These are phyloP conservation scores for Ascochyta pisi DNA, from an alignment of 2,329 filamentous ascomycete genomes.

Conservation along the genomic window DNA sequence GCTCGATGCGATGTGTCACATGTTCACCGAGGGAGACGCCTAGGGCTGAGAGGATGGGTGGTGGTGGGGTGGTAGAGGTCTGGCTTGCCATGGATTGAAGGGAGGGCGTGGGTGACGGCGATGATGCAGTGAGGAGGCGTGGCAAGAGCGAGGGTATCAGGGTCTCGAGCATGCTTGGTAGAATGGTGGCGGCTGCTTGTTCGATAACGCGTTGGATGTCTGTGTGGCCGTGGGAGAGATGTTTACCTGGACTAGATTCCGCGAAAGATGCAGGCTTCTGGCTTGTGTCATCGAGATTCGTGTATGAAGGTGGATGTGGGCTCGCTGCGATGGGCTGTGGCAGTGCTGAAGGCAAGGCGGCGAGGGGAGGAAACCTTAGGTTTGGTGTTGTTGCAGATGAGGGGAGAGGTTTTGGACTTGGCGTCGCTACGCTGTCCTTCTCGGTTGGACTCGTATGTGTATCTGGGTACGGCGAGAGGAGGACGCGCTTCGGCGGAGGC, in stretches of 20 bases:
- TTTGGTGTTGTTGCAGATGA: background rate
- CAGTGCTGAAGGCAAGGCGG: background rate
- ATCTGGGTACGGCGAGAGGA: slow-evolving; percentile 1
- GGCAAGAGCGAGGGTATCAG: no score
- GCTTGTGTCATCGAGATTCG: background rate
- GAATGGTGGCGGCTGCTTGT: no score
- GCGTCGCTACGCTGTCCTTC: slow-evolving; percentile 13
- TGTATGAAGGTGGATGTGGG: background rate
- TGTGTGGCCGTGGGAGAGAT: background rate
- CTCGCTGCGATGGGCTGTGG: background rate
- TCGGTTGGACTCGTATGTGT: slow-evolving; percentile 15
- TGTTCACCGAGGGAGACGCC: slow-evolving; percentile 8
- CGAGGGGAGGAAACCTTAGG: background rate
- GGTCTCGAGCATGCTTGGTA: no score
- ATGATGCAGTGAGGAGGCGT: no score
- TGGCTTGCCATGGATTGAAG: no score
- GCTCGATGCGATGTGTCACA: slow-evolving; percentile 4
- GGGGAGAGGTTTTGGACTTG: background rate
- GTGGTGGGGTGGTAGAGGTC: background rate
- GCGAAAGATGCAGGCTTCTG: background rate
- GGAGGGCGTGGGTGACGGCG: no score
- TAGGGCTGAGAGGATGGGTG: background rate
- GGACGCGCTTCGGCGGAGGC: slow-evolving; percentile 19
- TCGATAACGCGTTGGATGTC: no score
- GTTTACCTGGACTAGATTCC: background rate